Percentiles rank a stretch among this genome's conserved stretches.
These are phyloP conservation scores for Madurella mycetomatis DNA, from an alignment of 2,329 filamentous ascomycete genomes.

Conservation along the genomic window DNA sequence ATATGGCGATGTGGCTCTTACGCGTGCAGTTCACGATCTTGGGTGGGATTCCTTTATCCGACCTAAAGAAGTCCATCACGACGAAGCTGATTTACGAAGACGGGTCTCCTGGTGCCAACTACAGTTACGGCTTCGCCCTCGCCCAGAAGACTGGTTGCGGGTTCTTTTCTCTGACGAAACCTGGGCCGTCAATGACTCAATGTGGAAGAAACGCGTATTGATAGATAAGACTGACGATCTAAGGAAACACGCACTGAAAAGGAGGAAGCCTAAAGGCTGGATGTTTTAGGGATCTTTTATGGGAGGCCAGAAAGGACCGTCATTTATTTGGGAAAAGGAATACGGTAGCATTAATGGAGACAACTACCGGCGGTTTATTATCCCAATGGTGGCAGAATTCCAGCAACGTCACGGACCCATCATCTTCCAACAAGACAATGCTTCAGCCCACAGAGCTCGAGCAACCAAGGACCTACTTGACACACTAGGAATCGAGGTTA, in stretches of 20 bases:
- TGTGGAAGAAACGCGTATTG: constrained; percentile 10
- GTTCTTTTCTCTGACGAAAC: constrained; percentile 11
- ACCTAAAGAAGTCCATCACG: not conserved
- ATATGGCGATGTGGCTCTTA: too few species aligned
- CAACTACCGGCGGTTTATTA: constrained; percentile 7
- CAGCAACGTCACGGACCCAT: not conserved
- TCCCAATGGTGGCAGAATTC: constrained; percentile 7
- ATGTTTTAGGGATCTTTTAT: constrained; percentile 13
- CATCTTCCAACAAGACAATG: constrained; percentile 5
- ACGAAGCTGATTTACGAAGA: not conserved
- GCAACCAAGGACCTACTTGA: not conserved
- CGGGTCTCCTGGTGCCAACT: constrained; percentile 1
- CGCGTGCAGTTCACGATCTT: too few species aligned
- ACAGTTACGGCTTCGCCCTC: constrained; percentile 1
- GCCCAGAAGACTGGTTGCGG: constrained; percentile 7
- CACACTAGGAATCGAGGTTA: not conserved
- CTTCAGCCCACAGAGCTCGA: not conserved
- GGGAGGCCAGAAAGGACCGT: not conserved
- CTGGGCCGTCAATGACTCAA: constrained; percentile 3
- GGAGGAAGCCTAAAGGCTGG: constrained; percentile 4
- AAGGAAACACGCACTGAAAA: constrained; percentile 1
- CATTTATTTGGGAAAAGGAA: constrained; percentile 9
- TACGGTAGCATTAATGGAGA: constrained; percentile 4
- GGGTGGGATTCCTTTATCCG: not conserved
- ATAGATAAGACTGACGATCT: not conserved